Percentiles rank a stretch among this genome's conserved stretches.
Evolutionary conservation across 768 basidiomycete species (phyloP).

Genomic region (Leucosporidium creatinivorum): DNA sequence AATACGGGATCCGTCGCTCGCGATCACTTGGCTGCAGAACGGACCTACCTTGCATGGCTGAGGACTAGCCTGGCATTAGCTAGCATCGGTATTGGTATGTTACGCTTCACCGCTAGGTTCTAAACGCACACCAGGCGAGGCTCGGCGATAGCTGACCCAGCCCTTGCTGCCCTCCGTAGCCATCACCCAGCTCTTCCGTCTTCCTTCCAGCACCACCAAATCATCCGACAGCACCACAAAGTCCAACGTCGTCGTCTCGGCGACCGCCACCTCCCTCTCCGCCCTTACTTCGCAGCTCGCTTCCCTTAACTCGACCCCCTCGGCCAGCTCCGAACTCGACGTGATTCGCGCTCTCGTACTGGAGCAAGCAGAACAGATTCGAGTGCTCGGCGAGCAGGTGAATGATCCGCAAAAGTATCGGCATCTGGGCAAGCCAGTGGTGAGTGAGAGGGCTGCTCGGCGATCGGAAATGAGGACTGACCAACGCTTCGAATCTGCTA

Average conservation of each 20-base stretch:
- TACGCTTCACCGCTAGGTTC: no score
- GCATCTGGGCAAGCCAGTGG: constrained; percentile 23
- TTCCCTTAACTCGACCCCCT: no score
- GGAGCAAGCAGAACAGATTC: no score
- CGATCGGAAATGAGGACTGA: neutral
- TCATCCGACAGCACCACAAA: no score
- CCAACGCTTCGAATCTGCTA: neutral
- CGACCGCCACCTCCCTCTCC: no score
- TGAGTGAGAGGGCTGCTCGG: neutral
- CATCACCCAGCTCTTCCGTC: constrained; percentile 28
- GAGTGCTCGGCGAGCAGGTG: no score
- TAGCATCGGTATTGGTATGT: constrained; percentile 23
- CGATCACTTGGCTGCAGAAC: constrained; percentile 52
- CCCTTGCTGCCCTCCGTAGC: neutral
- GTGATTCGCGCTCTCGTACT: no score
- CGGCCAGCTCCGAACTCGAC: no score
- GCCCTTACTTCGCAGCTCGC: no score
- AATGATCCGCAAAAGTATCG: constrained; percentile 4
- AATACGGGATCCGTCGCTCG: constrained; percentile 51
- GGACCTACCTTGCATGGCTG: constrained; percentile 52
- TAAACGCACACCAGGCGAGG: no score
- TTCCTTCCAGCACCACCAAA: neutral
- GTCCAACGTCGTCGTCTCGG: no score
- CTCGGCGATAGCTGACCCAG: neutral
- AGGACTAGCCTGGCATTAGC: constrained; percentile 46